These are phyloP conservation scores for Apiospora malaysiana DNA, from an alignment of 2,329 filamentous ascomycete species.

Conservation along the genomic window DNA sequence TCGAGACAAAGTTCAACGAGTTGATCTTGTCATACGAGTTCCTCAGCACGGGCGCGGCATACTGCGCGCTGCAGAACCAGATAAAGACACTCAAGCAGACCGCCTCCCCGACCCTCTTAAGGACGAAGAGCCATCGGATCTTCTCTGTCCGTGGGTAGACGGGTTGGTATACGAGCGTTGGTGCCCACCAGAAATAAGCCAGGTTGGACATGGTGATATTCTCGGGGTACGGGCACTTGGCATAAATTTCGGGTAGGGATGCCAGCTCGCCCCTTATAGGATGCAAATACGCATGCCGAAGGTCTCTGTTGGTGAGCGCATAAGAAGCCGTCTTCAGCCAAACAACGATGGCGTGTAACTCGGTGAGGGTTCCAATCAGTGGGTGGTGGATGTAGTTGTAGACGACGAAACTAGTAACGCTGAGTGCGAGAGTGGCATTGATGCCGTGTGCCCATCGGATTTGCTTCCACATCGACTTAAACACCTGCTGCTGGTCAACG, in stretches of 20 bases:
- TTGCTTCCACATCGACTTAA: constrained; percentile 78
- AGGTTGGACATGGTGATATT: constrained; percentile 92
- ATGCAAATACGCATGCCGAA: constrained; percentile 88
- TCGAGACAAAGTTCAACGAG: constrained; percentile 78
- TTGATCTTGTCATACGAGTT: constrained; percentile 92
- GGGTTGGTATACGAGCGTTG: constrained; percentile 94
- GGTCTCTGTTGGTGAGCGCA: constrained; percentile 93
- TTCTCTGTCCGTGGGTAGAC: constrained; percentile 85
- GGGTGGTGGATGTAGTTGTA: constrained; percentile 94
- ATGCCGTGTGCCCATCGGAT: constrained; percentile 81
- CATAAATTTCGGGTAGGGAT: constrained; percentile 81
- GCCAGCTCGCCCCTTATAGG: constrained; percentile 70
- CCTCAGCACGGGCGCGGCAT: constrained; percentile 85
- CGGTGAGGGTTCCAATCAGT: constrained; percentile 87
- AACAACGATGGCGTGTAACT: constrained; percentile 91
- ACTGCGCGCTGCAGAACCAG: constrained; percentile 94
- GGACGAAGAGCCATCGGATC: constrained; percentile 87
- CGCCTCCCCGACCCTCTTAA: constrained; percentile 81
- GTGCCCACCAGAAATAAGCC: constrained; percentile 97
- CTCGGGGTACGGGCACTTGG: constrained; percentile 81
- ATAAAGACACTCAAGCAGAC: constrained; percentile 84
- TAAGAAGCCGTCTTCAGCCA: constrained; percentile 97
- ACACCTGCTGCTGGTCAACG: constrained; percentile 67
- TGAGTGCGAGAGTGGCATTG: constrained; percentile 83
- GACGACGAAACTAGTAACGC: constrained; percentile 81